Evolutionary conservation across 768 basidiomycete species (phyloP), one percentile per base, ranked within the genome.

Genomic region (Suillus variegatus): DNA sequence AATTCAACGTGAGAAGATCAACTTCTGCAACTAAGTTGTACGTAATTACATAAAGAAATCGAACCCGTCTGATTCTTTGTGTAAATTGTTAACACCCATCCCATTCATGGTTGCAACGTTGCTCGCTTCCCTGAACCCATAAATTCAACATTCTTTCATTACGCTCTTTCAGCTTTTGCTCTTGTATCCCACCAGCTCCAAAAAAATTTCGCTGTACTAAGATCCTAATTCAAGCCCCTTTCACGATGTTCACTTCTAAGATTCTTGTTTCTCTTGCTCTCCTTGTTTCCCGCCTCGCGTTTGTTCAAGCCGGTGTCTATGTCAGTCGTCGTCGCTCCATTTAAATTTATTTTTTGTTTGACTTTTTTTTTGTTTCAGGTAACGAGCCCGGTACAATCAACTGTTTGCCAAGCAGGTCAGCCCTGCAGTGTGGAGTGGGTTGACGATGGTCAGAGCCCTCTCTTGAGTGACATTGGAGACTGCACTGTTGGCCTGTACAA

Each of bases 371-470:
- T 62, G n/a, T 41, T 7, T 51, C 49, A 88, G 87, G 79, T 88
- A 44, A 80, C 82, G 43, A 67, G 78, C 61, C 88, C 90, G 38
- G 67, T 74, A 13, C 67, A 72, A 62, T 68, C 77, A 60, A 77
- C 82, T 13, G 77, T 75, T 28, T 91, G 88, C 72, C 77, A 77
- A 46, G 91, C 79, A 32, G 87, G 86, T 13, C 74, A 85, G 67
- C 66, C 82, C 7, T 90, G 88, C 75, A 74, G 72, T 0, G 81
- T 92, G 8, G 64, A 79, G 54, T 93, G 90, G 90, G 65, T 85
- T 1, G 91, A 93, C 63, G 80, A 93, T 66, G 90, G 90, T 20
- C 46, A 66, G 12, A 44, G 63, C 1, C 91, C 91, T 4, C 73
- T 85, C 20, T 67, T 85, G n/a, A 49, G 77, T 7, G 64, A 70